A percentile compares a stretch with the other conserved stretches of the same genome.
Conservation (phyloP, 78 protist species). For the Planoprotostelium fungivorum region DNA sequence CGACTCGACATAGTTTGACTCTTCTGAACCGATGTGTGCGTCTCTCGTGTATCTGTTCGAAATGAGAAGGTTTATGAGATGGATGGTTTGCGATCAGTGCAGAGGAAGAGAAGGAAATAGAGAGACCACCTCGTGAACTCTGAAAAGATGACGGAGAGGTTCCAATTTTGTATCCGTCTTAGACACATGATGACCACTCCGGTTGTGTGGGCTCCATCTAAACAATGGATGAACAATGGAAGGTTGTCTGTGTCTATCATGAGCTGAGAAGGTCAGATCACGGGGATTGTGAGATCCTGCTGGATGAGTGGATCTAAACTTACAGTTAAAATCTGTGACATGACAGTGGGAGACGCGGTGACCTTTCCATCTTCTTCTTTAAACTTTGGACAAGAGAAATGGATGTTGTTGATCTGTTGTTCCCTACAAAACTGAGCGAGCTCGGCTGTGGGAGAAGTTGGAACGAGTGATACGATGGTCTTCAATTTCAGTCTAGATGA, state of each 20-base stretch:
- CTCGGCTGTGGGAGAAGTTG: conserved; percentile 40
- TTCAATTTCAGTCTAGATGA: conserved; percentile 39
- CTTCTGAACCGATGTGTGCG: conserved; percentile 24
- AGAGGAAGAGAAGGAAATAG: too few relatives aligned
- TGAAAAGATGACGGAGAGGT: conserved; percentile 39
- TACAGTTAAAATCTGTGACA: conserved; percentile 34
- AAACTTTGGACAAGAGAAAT: conserved; percentile 49
- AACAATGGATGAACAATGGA: conserved; percentile 54
- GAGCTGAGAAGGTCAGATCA: neutral
- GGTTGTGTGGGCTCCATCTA: conserved; percentile 62
- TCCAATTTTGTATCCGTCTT: conserved; percentile 57
- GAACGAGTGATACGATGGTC: conserved; percentile 54
- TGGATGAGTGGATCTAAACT: too few relatives aligned
- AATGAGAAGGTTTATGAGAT: neutral
- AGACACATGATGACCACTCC: conserved; percentile 60
- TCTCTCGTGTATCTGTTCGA: conserved; percentile 42
- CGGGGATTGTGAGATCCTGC: too few relatives aligned
- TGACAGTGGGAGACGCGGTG: conserved; percentile 27
- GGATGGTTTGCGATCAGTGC: too few relatives aligned
- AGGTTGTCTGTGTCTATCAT: conserved; percentile 52
- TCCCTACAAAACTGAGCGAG: conserved; percentile 41
- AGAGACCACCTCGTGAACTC: conserved; percentile 25
- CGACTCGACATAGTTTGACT: conserved; percentile 56
- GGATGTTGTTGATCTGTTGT: conserved; percentile 16
- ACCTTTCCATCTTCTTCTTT: conserved; percentile 52